phyloP scores from a whole-genome alignment of 179 eudicot species.

The Spinacia oleracea region DNA sequence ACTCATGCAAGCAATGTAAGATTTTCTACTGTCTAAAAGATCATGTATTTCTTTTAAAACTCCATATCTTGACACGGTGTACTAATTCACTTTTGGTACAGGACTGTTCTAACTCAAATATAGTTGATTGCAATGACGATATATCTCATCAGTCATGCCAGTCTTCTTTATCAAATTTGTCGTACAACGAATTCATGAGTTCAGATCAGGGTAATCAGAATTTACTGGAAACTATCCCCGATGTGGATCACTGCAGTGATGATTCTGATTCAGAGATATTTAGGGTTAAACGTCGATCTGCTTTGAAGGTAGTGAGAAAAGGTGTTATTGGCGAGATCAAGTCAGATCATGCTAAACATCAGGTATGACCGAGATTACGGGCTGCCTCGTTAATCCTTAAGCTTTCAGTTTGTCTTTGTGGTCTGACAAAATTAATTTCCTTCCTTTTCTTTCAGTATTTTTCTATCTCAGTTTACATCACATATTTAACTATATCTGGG shows the following conservation, averaged over 20 bases:
- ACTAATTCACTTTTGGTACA: conserved; percentile 29
- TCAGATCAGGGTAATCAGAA: conserved; percentile 29
- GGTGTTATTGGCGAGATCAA: conserved; percentile 32
- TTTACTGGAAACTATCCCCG: conserved; percentile 30
- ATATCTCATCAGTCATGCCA: conserved; percentile 30
- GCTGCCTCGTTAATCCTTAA: background rate
- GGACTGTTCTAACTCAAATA: conserved; percentile 29
- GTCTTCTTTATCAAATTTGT: conserved; percentile 31
- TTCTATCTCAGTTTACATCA: too few species aligned
- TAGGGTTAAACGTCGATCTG: conserved; percentile 82
- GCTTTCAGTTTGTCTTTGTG: background rate
- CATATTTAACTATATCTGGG: background rate
- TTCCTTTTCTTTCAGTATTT: too few species aligned
- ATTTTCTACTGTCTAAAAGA: background rate
- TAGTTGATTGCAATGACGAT: conserved; percentile 31
- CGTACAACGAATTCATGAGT: conserved; percentile 32
- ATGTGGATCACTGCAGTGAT: conserved; percentile 51
- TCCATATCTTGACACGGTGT: background rate
- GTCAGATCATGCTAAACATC: conserved; percentile 35
- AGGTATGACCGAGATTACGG: conserved; percentile 42
- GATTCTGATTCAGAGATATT: conserved; percentile 95
- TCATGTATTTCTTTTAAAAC: background rate
- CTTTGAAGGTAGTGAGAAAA: conserved; percentile 48
- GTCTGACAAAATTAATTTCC: too few species aligned
- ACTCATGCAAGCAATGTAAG: conserved; percentile 45